Percentiles rank a stretch among this genome's conserved stretches.
phyloP scores from a whole-genome alignment of 176 grass and related monocot genomes.

The Cenchrus purpureus region DNA sequence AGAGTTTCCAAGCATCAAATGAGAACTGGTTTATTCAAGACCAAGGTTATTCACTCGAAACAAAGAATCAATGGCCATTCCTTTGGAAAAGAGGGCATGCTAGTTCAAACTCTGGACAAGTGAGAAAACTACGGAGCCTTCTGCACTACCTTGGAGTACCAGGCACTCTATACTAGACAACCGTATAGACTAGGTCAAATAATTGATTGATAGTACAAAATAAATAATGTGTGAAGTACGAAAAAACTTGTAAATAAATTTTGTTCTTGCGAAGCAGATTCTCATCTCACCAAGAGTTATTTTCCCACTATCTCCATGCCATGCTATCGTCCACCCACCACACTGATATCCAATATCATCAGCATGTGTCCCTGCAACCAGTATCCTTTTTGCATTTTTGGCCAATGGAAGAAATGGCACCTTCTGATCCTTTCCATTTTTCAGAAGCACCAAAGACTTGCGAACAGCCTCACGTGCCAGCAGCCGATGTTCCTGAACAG shows the following conservation, averaged over 20 bases:
- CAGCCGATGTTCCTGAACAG: constrained; percentile 72
- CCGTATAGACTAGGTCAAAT: background rate
- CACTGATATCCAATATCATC: constrained; percentile 92
- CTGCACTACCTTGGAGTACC: constrained; percentile 10
- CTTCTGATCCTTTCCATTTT: constrained; percentile 82
- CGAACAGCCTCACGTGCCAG: constrained; percentile 80
- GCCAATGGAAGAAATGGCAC: constrained; percentile 77
- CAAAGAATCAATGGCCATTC: background rate
- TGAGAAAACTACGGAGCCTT: background rate
- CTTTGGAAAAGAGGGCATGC: background rate
- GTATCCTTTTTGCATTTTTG: constrained; percentile 78
- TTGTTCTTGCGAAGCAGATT: background rate
- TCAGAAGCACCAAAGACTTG: constrained; percentile 87
- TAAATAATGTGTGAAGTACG: background rate
- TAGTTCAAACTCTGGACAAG: constrained; percentile 12
- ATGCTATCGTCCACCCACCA: constrained; percentile 92
- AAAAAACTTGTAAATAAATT: background rate
- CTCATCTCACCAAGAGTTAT: constrained; percentile 67
- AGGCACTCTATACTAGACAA: background rate
- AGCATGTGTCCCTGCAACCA: constrained; percentile 81
- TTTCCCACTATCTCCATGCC: constrained; percentile 74
- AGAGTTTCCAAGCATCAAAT: background rate
- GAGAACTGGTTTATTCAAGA: constrained; percentile 22
- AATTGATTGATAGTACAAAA: constrained; percentile 1
- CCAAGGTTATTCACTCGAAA: background rate